Evolutionary conservation across 2,329 filamentous ascomycete genomes (phyloP).

Genomic region (Aureobasidium melanogenum): DNA sequence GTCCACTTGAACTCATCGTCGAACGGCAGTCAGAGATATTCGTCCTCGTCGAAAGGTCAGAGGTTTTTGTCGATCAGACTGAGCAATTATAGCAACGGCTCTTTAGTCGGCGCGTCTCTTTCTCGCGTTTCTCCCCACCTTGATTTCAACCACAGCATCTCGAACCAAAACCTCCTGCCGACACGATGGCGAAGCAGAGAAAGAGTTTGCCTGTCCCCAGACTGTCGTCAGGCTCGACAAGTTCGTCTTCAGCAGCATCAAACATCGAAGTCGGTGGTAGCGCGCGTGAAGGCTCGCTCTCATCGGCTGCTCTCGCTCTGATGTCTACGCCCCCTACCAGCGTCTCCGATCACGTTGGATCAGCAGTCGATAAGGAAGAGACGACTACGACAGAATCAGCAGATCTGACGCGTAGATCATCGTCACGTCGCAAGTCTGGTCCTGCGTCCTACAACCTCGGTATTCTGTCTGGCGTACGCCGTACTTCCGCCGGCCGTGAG

Average conservation of each 20-base stretch:
- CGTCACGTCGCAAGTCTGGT: slow-evolving; percentile 47
- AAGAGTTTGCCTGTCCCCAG: not conserved
- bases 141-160: slow-evolving; percentile 17
- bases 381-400: slow-evolving; percentile 1
- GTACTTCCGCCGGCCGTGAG: slow-evolving; percentile 14
- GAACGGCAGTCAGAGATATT: not conserved
- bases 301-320: slow-evolving; percentile 43
- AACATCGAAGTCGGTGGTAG: slow-evolving; percentile 32
- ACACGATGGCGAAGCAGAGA: slow-evolving; percentile 7
- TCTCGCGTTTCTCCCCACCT: slow-evolving; percentile 14
- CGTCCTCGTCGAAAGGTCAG: not conserved
- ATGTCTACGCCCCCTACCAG: slow-evolving; percentile 60
- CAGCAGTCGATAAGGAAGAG: slow-evolving; percentile 21
- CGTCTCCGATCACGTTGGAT: slow-evolving; percentile 50
- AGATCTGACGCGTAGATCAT: slow-evolving; percentile 26
- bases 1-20: not conserved
- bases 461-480: slow-evolving; percentile 21
- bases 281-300: slow-evolving; percentile 27
- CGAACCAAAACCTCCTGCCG: slow-evolving; percentile 11
- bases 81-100: not conserved
- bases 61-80: not conserved
- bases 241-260: slow-evolving; percentile 34
- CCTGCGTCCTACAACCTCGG: slow-evolving; percentile 55
- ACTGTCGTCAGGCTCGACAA: slow-evolving; percentile 23
- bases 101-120: slow-evolving; percentile 7